Percentiles rank a stretch among this genome's conserved stretches.
Evolutionary conservation across 306 rosid genomes (phyloP).

Genomic region (Medicago lupulina): DNA sequence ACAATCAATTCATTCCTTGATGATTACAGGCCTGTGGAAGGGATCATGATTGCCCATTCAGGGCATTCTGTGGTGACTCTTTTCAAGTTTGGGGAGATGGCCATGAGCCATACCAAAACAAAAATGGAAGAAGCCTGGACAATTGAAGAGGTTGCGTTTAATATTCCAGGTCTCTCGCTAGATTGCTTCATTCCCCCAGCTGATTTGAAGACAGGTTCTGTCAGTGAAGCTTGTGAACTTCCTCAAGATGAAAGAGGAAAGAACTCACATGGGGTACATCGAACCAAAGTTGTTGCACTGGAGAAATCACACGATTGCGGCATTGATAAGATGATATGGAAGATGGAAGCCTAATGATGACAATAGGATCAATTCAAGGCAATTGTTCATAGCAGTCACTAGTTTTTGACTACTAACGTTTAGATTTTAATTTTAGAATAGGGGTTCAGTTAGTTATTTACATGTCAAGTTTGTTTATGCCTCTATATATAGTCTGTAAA

Average conservation of each 20-base stretch:
- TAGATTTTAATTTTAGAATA: conserved; percentile 61
- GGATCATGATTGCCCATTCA: conserved; percentile 97
- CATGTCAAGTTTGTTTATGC: conserved; percentile 59
- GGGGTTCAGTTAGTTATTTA: conserved; percentile 58
- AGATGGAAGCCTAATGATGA: conserved; percentile 69
- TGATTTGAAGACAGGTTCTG: conserved; percentile 72
- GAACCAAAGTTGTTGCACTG: conserved; percentile 83
- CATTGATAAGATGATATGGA: conserved; percentile 71
- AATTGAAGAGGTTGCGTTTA: conserved; percentile 96
- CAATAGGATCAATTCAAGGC: conserved; percentile 55
- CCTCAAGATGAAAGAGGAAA: conserved; percentile 80
- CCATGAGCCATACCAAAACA: conserved; percentile 97
- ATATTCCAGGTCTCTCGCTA: conserved; percentile 82
- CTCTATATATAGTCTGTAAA: conserved; percentile 86
- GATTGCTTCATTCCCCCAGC: conserved; percentile 99
- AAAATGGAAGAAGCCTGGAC: conserved; percentile 99
- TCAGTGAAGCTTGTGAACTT: conserved; percentile 81
- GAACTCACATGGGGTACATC: conserved; percentile 56
- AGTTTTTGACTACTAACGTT: conserved; percentile 70
- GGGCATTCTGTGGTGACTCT: conserved; percentile 96
- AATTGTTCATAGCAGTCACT: conserved; percentile 88
- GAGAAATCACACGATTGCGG: conserved; percentile 68
- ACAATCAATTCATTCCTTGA: conserved; percentile 93
- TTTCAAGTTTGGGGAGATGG: conserved; percentile 96
- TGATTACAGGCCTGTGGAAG: conserved; percentile 94